Evolutionary conservation across 306 rosid genomes (phyloP), one percentile per base, ranked within the genome.

Genomic region (Lathyrus tuberosus): DNA sequence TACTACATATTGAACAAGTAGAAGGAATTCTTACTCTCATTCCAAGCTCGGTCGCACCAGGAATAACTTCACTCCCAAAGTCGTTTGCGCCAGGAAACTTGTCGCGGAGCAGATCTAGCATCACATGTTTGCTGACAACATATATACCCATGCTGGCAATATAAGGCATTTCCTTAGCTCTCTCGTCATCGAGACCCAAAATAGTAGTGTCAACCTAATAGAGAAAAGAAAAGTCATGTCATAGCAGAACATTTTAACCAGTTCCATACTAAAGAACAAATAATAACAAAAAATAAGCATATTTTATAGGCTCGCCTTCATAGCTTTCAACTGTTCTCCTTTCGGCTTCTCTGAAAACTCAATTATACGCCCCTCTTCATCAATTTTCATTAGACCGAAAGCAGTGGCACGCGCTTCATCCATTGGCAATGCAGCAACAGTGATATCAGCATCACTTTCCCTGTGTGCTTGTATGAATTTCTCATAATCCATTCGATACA

Each of bases 141-240:
- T 95, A 95, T 38, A 95, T 95, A 84, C 99, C 99, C 97, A 95
- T 95, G 81, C 97, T 95, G 40, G 99, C 99, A 63, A 95, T 95
- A 62, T 49, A 95, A 68, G 99, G 99, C 97, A 88, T 73, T 80
- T 91, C 96, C 77, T 95, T 91, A 6, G 99, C 99, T 72, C 97
- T 84, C 80, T 83, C 87, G 58, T 91, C 91, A 67, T 91, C 99
- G 40, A 95, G 99, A 66, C 99, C 99, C 82, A 95, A 83, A 77
- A 95, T 87, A 13, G 99, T 94, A 41, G 99, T 94, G 81, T 94
- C 99, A 73, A 94, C 99, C 98, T 92, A 51, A 61, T 72, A 51
- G 22, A 76, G 76, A 80, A 74, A 78, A 76, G 76, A 80, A 72
- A 78, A 71, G 43, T 68, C 62, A 48, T 41, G 13, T 71, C 62